A percentile compares a stretch with the other conserved stretches of the same genome.
These are phyloP conservation scores for Hygrocybe coccinea DNA, from an alignment of 768 basidiomycete genomes.

Conservation along the genomic window DNA sequence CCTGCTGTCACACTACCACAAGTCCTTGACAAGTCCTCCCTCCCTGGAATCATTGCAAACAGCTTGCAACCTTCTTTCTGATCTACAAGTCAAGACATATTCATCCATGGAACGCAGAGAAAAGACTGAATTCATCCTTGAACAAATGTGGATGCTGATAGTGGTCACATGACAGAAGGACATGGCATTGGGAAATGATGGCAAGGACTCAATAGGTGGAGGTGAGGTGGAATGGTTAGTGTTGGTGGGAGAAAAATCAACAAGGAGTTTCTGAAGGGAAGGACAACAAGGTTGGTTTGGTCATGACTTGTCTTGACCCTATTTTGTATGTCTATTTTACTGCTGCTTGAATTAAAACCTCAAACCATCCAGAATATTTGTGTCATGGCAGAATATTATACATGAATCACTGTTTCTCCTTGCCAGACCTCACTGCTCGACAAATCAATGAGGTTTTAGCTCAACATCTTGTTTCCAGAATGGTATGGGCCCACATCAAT, in stretches of 20 bases:
- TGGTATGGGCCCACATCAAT: slow-evolving; percentile 91
- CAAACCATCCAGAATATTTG: slow-evolving; percentile 74
- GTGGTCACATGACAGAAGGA: slow-evolving; percentile 75
- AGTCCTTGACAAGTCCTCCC: slow-evolving; percentile 51
- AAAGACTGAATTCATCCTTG: slow-evolving; percentile 96
- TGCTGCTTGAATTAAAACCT: background rate
- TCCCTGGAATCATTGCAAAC: slow-evolving; percentile 71
- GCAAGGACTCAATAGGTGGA: slow-evolving; percentile 57
- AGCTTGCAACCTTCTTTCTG: slow-evolving; percentile 87
- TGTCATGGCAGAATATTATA: slow-evolving; percentile 91
- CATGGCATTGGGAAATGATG: slow-evolving; percentile 55
- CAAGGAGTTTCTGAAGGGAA: slow-evolving; percentile 83
- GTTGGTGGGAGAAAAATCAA: slow-evolving; percentile 94
- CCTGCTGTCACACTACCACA: slow-evolving; percentile 79
- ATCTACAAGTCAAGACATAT: slow-evolving; percentile 97
- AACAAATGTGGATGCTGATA: slow-evolving; percentile 91
- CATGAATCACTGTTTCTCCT: slow-evolving; percentile 76
- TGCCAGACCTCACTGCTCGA: slow-evolving; percentile 78
- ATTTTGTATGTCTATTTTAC: background rate
- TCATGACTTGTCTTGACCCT: background rate
- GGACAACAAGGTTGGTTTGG: slow-evolving; percentile 68
- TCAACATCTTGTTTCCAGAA: slow-evolving; percentile 84
- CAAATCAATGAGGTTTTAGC: slow-evolving; percentile 87
- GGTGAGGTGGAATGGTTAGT: slow-evolving; percentile 90
- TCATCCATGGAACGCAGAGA: slow-evolving; percentile 97